A percentile compares a stretch with the other conserved stretches of the same genome.
These are phyloP conservation scores for Salix arbutifolia DNA, from an alignment of 345 rosid genomes.

Conservation along the genomic window DNA sequence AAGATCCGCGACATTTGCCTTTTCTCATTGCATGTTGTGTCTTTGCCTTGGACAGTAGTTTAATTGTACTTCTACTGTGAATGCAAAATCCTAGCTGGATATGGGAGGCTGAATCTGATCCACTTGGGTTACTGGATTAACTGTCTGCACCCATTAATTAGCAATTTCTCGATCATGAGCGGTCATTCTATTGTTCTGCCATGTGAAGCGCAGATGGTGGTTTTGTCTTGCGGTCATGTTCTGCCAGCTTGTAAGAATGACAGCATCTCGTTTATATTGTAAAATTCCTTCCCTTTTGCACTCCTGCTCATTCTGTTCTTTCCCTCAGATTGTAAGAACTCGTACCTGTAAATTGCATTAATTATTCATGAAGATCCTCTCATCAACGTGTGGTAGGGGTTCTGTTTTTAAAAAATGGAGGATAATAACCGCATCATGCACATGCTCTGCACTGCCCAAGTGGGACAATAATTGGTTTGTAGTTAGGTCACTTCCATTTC, in stretches of 20 bases:
- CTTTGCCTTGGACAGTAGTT: neutral
- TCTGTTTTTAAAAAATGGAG: neutral
- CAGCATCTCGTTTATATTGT: constrained; percentile 30
- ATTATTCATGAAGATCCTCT: constrained; percentile 21
- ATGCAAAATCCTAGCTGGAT: neutral
- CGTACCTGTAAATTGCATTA: constrained; percentile 35
- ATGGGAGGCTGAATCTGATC: constrained; percentile 1
- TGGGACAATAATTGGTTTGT: neutral
- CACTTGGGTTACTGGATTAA: neutral
- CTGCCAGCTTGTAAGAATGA: constrained; percentile 14
- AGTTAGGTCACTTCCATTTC: neutral
- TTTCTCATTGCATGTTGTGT: neutral
- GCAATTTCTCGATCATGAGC: neutral
- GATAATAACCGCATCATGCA: neutral
- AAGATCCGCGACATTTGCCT: neutral
- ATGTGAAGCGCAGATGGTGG: neutral
- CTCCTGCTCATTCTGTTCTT: constrained; percentile 1
- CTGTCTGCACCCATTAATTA: constrained; percentile 6
- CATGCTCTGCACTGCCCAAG: neutral
- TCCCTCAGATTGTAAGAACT: constrained; percentile 11
- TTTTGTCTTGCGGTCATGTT: constrained; percentile 7
- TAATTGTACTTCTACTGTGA: neutral
- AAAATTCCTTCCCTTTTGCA: constrained; percentile 14
- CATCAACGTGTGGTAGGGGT: neutral
- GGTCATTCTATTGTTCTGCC: neutral